Evolutionary conservation across 2,329 filamentous ascomycete species (phyloP), one percentile per base, ranked within the genome.

Genomic region (Fusarium fracticaudum): DNA sequence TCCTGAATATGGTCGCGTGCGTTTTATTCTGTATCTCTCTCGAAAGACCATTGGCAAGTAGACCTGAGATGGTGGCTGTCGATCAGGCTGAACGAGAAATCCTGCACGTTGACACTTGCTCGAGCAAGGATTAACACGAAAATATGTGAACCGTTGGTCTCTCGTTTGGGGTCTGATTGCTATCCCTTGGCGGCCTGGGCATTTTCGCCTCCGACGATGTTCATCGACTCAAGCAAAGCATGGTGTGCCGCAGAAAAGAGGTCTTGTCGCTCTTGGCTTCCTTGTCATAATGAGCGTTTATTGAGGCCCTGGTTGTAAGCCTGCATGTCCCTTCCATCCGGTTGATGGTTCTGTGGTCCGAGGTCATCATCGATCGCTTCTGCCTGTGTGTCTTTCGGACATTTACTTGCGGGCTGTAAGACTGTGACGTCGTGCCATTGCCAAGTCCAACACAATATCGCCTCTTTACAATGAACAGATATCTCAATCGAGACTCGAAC

Each of bases 1-100:
- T 57, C 66, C 65, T 73, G 51, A 48, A 71, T 62, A 18, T 73
- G 70, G 71, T 73, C 66, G 67, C 66, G 70, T 73, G 71, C 70
- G 67, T 67, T 41, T 22, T 60, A 31, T 26, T 61, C 29, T 65
- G 31, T 37, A 29, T 55, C 53, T 53, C 38, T 35, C 38, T 33
- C 26, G 55, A 37, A 29, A n/a, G 29, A 17, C 12, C 17, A 54
- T 60, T 69, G 70, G 60, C 29, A 45, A 60, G 47, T n/a, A n/a
- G n/a, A n/a, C n/a, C n/a, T n/a, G n/a, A 38, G 50, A 47, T 47
- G 60, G 41, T 60, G 41, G 47, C 60, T 57, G 70, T n/a, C 38
- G 53, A 55, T 67, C 68, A 59, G 35, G 43, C 41, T 61, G 54
- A 63, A 33, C 12, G 35, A 31, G 12, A 47, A 43, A 37, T 45